These are phyloP conservation scores for Glomus cerebriforme DNA, from an alignment of 192 early-diverging fungal species.

Conservation along the genomic window DNA sequence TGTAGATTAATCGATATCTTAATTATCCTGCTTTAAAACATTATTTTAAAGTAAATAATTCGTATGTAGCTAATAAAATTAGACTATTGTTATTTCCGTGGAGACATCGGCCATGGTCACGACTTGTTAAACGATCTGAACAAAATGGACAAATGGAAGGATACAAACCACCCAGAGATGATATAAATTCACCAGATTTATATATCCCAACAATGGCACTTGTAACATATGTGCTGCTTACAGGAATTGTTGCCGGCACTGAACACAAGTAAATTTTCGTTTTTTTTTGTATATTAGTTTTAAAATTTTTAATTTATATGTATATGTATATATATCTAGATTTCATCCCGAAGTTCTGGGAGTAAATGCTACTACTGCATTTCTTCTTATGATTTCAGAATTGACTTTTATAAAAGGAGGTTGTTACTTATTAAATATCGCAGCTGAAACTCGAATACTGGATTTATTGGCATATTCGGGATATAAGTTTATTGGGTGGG, in stretches of 20 bases:
- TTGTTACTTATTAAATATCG: slow-evolving; percentile 85
- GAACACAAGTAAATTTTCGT: slow-evolving; percentile 31
- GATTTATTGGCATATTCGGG: slow-evolving; percentile 89
- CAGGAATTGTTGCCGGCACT: slow-evolving; percentile 67
- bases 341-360: slow-evolving; percentile 90
- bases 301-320: neutral
- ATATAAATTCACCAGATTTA: slow-evolving; percentile 93
- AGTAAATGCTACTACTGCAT: slow-evolving; percentile 78
- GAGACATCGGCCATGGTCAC: slow-evolving; percentile 81
- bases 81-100: slow-evolving; percentile 87
- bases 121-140: slow-evolving; percentile 73
- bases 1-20: slow-evolving; percentile 78
- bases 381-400: slow-evolving; percentile 78
- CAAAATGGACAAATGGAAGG: slow-evolving; percentile 77
- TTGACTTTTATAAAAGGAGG: slow-evolving; percentile 82
- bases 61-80: slow-evolving; percentile 90
- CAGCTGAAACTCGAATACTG: slow-evolving; percentile 77
- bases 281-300: slow-evolving; percentile 10
- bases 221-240: slow-evolving; percentile 86
- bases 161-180: slow-evolving; percentile 82
- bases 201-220: slow-evolving; percentile 96
- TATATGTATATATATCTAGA: slow-evolving; percentile 36
- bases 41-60: slow-evolving; percentile 95
- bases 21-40: slow-evolving; percentile 84
- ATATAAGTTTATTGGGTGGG: slow-evolving; percentile 92